These are phyloP conservation scores for Canariomyces notabilis DNA, from an alignment of 2,329 filamentous ascomycete species.

Conservation along the genomic window DNA sequence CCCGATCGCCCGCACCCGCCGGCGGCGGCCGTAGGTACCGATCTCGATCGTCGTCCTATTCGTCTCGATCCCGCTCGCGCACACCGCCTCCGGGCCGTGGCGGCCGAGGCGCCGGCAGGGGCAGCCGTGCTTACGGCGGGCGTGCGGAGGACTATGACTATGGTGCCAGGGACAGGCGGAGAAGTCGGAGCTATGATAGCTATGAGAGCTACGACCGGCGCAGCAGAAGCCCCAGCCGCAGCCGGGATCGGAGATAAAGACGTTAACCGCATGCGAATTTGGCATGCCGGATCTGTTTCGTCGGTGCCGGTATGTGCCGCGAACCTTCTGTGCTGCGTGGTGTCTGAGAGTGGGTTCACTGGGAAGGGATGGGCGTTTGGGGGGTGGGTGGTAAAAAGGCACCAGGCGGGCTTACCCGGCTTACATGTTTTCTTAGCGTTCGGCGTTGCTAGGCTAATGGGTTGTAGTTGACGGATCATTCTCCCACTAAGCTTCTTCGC, in stretches of 20 bases:
- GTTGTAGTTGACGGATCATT: conserved; percentile 13
- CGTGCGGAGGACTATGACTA: conserved; percentile 32
- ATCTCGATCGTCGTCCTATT: conserved; percentile 33
- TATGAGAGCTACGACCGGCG: conserved; percentile 39
- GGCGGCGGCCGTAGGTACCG: conserved; percentile 38
- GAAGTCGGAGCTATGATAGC: conserved; percentile 47
- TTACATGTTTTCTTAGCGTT: conserved; percentile 10
- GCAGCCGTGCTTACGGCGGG: conserved; percentile 28
- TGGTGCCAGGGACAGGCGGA: conserved; percentile 26
- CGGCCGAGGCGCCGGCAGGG: conserved; percentile 29
- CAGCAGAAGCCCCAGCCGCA: conserved; percentile 20
- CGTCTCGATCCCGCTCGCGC: conserved; percentile 38
- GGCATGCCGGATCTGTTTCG: too few species aligned
- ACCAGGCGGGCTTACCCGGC: not conserved
- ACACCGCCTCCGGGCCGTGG: conserved; percentile 30
- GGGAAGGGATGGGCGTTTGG: conserved; percentile 11
- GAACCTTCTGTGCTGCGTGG: too few species aligned
- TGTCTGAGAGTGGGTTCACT: not conserved
- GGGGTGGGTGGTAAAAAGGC: conserved; percentile 8
- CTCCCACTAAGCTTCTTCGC: not conserved
- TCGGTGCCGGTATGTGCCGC: too few species aligned
- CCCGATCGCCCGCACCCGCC: conserved; percentile 38
- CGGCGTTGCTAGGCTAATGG: conserved; percentile 21
- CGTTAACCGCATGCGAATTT: too few species aligned
- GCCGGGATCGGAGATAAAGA: conserved; percentile 13